Evolutionary conservation across 768 basidiomycete species (phyloP), one percentile per base, ranked within the genome.

Genomic region (Pilatotrama ljubarskyi): DNA sequence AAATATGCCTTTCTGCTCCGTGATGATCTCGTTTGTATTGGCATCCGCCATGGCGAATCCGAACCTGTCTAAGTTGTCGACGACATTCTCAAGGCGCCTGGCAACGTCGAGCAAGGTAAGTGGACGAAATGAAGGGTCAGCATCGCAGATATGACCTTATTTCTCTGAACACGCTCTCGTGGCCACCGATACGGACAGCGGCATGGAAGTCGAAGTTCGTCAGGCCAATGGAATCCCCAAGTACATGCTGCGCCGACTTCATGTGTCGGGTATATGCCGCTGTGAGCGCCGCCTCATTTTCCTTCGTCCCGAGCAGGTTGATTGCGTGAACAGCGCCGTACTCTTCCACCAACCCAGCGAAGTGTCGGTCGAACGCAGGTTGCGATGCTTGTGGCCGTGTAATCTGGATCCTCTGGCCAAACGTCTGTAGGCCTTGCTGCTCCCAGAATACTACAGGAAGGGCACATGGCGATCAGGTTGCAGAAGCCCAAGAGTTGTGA

Each of bases 121-220:
- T 1, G 43, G 3, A 53, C 29, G 8, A 20, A 37, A 24, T 35
- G 6, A 11, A 1, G 9, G 20, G 49, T 10, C 13, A 14, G 7
- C 22, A 49, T 50, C 32, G 25, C 14, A 4, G 4, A 10, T 2
- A 51, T 52, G 66, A 88, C 85, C 81, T 82, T 29, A 98, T 73
- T 63, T 95, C 91, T 63, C 84, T 77, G 58, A 87, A 75, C 38
- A 98, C 85, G 62, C 83, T 87, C 63, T 99, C 97, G 70, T 97
- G 94, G 9, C 97, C 97, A 46, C 85, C 85, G 26, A 84, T 74
- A 66, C 83, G 80, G 24, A 95, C 92, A 7, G 84, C 83, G 52
- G 86, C 84, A 69, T 99, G 97, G 70, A 99, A 99, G 74, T 99
- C 97, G 67, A 93, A 98, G 65, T 92, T 85, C 0, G 95, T 95